These are phyloP conservation scores for Hypoxylon lienhwacheense DNA, from an alignment of 495 filamentous ascomycete species.

Conservation along the genomic window DNA sequence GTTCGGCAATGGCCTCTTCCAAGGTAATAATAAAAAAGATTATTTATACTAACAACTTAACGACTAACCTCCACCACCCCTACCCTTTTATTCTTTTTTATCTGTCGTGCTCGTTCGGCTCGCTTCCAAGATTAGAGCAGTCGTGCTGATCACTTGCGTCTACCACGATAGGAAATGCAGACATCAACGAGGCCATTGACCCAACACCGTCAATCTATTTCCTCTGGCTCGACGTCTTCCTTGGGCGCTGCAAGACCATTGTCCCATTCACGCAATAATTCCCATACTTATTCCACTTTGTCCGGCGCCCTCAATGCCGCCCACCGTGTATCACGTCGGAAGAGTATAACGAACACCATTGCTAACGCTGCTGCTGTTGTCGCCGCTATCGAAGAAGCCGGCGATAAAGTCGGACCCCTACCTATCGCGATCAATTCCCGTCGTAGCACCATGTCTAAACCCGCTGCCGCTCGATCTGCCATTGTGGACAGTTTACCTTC, in stretches of 20 bases:
- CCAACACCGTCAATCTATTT: conserved; percentile 52
- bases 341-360: conserved; percentile 80
- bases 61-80: conserved; percentile 13
- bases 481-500: conserved; percentile 60
- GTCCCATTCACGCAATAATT: conserved; percentile 72
- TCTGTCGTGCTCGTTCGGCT: conserved; percentile 36
- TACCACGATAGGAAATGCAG: conserved; percentile 50
- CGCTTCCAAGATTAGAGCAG: conserved; percentile 27
- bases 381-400: conserved; percentile 67
- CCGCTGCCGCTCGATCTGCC: conserved; percentile 44
- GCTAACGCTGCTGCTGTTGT: conserved; percentile 74
- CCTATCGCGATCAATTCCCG: conserved; percentile 52
- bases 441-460: conserved; percentile 57
- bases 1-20: conserved; percentile 56
- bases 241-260: conserved; percentile 48
- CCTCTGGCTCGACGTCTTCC: conserved; percentile 44
- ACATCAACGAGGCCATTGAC: conserved; percentile 52
- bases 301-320: conserved; percentile 67
- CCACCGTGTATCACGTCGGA: conserved; percentile 87
- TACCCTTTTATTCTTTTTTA: too few species aligned
- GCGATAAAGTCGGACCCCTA: conserved; percentile 56
- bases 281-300: conserved; percentile 78
- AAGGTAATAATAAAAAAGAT: conserved; percentile 53
- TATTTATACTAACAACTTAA: conserved; percentile 15
- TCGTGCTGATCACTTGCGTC: conserved; percentile 45